A percentile compares a stretch with the other conserved stretches of the same genome.
Conservation (phyloP, 768 basidiomycete genomes). For the Hericium alpestre region DNA sequence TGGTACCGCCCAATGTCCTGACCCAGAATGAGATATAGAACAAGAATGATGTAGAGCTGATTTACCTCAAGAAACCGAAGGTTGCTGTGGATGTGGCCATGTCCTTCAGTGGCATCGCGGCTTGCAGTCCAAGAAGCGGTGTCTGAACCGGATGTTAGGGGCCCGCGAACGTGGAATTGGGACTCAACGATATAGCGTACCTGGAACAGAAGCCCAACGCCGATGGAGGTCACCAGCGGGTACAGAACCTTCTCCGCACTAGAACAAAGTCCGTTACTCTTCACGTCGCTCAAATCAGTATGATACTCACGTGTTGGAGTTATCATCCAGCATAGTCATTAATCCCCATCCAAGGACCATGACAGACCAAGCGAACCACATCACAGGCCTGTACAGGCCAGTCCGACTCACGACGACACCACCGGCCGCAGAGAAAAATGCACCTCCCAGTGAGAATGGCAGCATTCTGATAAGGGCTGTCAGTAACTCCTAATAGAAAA, state of each 20-base stretch:
- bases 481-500: background rate
- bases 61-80: slow-evolving; percentile 59
- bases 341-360: slow-evolving; percentile 61
- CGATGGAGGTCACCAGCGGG: slow-evolving; percentile 56
- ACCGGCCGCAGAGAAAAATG: slow-evolving; percentile 41
- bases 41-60: background rate
- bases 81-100: slow-evolving; percentile 76
- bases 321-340: slow-evolving; percentile 56
- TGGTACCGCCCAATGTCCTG: slow-evolving; percentile 65
- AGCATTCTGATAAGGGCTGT: slow-evolving; percentile 45
- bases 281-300: background rate
- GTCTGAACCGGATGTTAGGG: slow-evolving; percentile 24
- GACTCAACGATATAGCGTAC: slow-evolving; percentile 8
- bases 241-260: slow-evolving; percentile 58
- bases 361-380: slow-evolving; percentile 50
- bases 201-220: slow-evolving; percentile 59
- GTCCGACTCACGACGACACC: slow-evolving; percentile 50
- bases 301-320: slow-evolving; percentile 35
- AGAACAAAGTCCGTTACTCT: background rate
- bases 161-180: background rate
- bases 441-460: slow-evolving; percentile 53
- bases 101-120: slow-evolving; percentile 79
- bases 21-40: slow-evolving; percentile 1
- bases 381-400: slow-evolving; percentile 46
- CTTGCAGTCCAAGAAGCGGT: slow-evolving; percentile 67